Base-by-base conservation (phyloP, 768 basidiomycete species). In the Boletales sp. region DNA sequence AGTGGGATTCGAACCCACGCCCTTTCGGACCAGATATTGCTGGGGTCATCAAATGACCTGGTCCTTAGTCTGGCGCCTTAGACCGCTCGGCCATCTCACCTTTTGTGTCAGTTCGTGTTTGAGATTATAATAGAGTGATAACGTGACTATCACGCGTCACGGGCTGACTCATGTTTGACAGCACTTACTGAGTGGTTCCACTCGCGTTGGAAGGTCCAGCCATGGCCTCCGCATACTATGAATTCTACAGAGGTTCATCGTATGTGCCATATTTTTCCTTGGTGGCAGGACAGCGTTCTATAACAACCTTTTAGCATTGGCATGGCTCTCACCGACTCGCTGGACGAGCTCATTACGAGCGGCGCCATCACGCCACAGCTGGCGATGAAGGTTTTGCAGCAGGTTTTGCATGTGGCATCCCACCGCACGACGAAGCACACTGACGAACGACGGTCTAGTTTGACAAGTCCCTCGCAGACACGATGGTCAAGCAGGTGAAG, bases 341-440 rank as follows among this genome's bases (percentile, higher is more conserved):
- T 99, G 60, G 97, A 99, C 73, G 95, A 98, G 72, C 82, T 99
- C 57, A 97, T 99, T 61, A 95, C 94, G 40, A 89, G 87, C 63
- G 95, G 95, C 2, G 84, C 90, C 43, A 99, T 99, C 62, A 95
- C 94, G 17, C 95, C 95, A 12, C 95, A 98, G 72, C 70, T 98
- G 58, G 97, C 95, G n/a, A 92, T 97, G 87, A 91, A 95, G 70
- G 92, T 97, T n/a, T 72, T 98, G 51, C 87, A 89, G 65, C 95
- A 97, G 90, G 95, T 97, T 59, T 55, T 49, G n/a, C 52, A 45
- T 45, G 47, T 47, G 65, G 62, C 30, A 48, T 45, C 36, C 24
- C 9, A 13, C 41, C 34, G 13, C 11, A 34, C 13, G 18, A 44
- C 19, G 36, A 48, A 45, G 24, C 19, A 18, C 47, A 29, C 63